Percentiles rank a stretch among this genome's conserved stretches.
Evolutionary conservation across 2,329 filamentous ascomycete species (phyloP).

Genomic region (Lachnellula willkommii): DNA sequence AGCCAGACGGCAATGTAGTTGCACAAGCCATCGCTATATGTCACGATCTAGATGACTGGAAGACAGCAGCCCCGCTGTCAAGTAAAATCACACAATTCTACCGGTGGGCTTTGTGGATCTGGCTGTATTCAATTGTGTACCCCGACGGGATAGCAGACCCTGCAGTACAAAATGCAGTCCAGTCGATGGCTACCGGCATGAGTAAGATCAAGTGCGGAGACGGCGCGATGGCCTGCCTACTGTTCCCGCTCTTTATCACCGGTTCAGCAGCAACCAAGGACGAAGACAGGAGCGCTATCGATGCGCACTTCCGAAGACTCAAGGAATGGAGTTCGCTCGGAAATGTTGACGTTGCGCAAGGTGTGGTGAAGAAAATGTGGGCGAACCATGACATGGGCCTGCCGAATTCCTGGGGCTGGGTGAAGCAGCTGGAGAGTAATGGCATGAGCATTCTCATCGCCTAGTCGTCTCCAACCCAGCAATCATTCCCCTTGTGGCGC

Average conservation of each 20-base stretch:
- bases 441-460: constrained; percentile 18
- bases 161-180: constrained; percentile 12
- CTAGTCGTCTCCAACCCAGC: constrained; percentile 2
- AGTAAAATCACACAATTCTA: constrained; percentile 13
- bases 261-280: constrained; percentile 10
- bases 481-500: neutral
- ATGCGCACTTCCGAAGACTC: constrained; percentile 13
- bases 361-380: constrained; percentile 19
- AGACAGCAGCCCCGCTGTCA: neutral
- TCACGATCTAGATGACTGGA: constrained; percentile 17
- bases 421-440: constrained; percentile 12
- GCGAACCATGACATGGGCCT: constrained; percentile 10
- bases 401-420: constrained; percentile 19
- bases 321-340: constrained; percentile 18
- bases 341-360: constrained; percentile 16
- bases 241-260: constrained; percentile 23
- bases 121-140: constrained; percentile 19
- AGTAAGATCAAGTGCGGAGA: constrained; percentile 12
- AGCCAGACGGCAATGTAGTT: constrained; percentile 5
- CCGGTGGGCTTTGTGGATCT: constrained; percentile 18
- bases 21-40: constrained; percentile 13
- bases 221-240: constrained; percentile 16
- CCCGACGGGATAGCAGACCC: constrained; percentile 5
- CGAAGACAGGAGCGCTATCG: constrained; percentile 10
- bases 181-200: constrained; percentile 8